Evolutionary conservation across 2,329 filamentous ascomycete genomes (phyloP).

Genomic region (Magnaporthiopsis rhizophila): DNA sequence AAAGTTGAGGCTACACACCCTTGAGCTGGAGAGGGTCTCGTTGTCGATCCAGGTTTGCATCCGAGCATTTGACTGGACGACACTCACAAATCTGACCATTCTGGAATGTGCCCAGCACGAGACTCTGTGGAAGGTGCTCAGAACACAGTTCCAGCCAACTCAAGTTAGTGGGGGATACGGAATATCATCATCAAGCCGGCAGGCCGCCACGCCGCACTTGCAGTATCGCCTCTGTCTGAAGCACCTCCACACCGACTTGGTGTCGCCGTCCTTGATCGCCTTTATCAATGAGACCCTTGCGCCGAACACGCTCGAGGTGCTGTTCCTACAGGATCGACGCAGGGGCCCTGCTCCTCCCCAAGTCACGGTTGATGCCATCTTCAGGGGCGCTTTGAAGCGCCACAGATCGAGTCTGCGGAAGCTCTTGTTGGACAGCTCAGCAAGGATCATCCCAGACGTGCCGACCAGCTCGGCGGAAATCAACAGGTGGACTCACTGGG

Average conservation of each 20-base stretch:
- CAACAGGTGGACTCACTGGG: conserved; percentile 60
- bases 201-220: conserved; percentile 18
- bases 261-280: conserved; percentile 58
- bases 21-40: conserved; percentile 68
- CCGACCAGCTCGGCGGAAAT: conserved; percentile 23
- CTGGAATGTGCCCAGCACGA: conserved; percentile 68
- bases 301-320: conserved; percentile 69
- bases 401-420: conserved; percentile 65
- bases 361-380: conserved; percentile 63
- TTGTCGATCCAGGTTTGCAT: conserved; percentile 66
- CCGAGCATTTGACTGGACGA: conserved; percentile 66
- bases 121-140: conserved; percentile 65
- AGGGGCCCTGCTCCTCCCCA: conserved; percentile 36
- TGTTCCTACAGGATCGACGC: conserved; percentile 65
- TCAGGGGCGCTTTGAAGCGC: conserved; percentile 59
- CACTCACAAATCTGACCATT: conserved; percentile 63
- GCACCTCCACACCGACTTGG: conserved; percentile 66
- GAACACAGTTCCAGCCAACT: conserved; percentile 49
- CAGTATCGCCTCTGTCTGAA: conserved; percentile 61
- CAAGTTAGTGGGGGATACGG: conserved; percentile 19
- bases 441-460: conserved; percentile 38
- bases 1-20: conserved; percentile 57
- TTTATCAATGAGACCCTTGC: conserved; percentile 72
- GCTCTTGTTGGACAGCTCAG: conserved; percentile 64
- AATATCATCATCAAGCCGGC: conserved; percentile 17